Conservation (phyloP, 805 yeast species). For the Clavispora phyllophila region DNA sequence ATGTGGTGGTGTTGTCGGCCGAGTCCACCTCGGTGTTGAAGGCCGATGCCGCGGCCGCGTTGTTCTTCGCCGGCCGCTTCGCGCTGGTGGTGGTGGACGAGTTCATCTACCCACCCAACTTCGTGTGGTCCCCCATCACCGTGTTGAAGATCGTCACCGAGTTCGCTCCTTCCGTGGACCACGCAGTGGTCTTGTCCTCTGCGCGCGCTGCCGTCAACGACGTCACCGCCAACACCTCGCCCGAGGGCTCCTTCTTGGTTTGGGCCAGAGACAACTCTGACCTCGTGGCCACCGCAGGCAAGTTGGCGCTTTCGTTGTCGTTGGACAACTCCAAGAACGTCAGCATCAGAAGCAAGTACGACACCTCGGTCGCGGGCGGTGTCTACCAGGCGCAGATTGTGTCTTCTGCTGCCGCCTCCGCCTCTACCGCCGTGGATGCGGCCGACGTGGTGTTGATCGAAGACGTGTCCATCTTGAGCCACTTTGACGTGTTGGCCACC, state of each 20-base stretch:
- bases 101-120: slow-evolving; percentile 46
- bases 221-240: slow-evolving; percentile 38
- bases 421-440: slow-evolving; percentile 38
- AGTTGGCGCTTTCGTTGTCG: slow-evolving; percentile 65
- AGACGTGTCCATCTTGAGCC: slow-evolving; percentile 47
- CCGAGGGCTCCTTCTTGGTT: slow-evolving; percentile 45
- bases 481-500: slow-evolving; percentile 59
- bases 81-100: slow-evolving; percentile 42
- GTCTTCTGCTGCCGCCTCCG: slow-evolving; percentile 17
- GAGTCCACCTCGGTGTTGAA: slow-evolving; percentile 40
- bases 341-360: slow-evolving; percentile 59
- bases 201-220: slow-evolving; percentile 15
- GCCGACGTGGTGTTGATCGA: slow-evolving; percentile 67
- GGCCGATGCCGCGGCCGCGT: slow-evolving; percentile 68
- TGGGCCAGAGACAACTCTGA: slow-evolving; percentile 68
- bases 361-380: slow-evolving; percentile 72
- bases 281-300: slow-evolving; percentile 52
- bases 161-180: slow-evolving; percentile 29
- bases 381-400: slow-evolving; percentile 62
- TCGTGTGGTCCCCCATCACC: slow-evolving; percentile 53
- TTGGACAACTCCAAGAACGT: slow-evolving; percentile 51
- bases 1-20: slow-evolving; percentile 67
- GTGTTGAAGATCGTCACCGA: slow-evolving; percentile 45
- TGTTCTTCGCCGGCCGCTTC: slow-evolving; percentile 47
- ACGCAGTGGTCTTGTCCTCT: slow-evolving; percentile 21